Conservation (phyloP, 163 green algal genomes). For the Chloromonas sp. region DNA sequence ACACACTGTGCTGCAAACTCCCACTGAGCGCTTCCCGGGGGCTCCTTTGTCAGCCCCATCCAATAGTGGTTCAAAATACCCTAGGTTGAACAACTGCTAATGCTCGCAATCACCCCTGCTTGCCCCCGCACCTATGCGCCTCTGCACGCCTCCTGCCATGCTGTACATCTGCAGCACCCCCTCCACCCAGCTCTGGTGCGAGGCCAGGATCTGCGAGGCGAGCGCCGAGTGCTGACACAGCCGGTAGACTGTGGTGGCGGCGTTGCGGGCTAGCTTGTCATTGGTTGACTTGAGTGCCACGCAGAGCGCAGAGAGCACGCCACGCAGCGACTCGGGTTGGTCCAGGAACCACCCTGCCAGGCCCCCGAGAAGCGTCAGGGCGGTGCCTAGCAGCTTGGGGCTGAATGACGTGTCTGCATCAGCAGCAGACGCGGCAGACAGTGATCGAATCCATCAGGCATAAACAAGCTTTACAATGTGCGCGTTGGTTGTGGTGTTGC, state of each 20-base stretch:
- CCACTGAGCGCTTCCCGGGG: too few relatives aligned
- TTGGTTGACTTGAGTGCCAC: constrained; percentile 11
- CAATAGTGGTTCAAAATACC: too few relatives aligned
- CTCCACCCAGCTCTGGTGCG: constrained; percentile 29
- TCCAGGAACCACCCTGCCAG: constrained; percentile 41
- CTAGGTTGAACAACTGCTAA: too few relatives aligned
- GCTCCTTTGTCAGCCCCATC: too few relatives aligned
- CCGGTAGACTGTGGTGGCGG: constrained; percentile 40
- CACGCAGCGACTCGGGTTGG: constrained; percentile 4
- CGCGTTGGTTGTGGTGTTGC: too few relatives aligned
- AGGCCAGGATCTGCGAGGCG: constrained; percentile 14
- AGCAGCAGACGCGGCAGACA: not conserved
- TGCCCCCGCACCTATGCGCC: constrained; percentile 10
- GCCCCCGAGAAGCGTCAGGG: constrained; percentile 45
- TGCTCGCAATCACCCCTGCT: too few relatives aligned
- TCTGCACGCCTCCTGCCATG: constrained; percentile 12
- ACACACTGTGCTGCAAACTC: too few relatives aligned
- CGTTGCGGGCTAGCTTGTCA: constrained; percentile 48
- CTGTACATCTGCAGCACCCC: constrained; percentile 33
- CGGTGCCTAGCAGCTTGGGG: constrained; percentile 45
- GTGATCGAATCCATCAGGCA: too few relatives aligned
- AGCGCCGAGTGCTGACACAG: constrained; percentile 25
- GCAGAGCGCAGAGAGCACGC: not conserved
- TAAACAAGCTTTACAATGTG: too few relatives aligned
- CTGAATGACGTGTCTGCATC: not conserved